Evolutionary conservation across 805 yeast genomes (phyloP), one percentile per base, ranked within the genome.

Genomic region (Yarrowia yakushimensis): DNA sequence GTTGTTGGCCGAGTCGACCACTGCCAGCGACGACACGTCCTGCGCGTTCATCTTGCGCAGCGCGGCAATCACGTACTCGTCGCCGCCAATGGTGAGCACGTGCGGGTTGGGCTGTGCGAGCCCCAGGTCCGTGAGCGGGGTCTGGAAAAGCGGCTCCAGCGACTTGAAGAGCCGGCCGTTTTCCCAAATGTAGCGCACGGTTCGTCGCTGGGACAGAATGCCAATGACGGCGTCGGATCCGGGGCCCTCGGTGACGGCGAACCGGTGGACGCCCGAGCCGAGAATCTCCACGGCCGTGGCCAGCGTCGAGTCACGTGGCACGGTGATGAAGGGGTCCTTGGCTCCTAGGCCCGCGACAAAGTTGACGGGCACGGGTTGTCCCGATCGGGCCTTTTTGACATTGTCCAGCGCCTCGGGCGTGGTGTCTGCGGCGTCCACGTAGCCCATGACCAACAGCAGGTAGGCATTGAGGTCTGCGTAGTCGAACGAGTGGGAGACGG

Each of bases 261-360:
- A 84, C 71, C 99, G 81, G 76, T 94, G 99, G 3, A 92, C 97
- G 20, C 99, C 99, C 39, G 88, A 83, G n/a, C 97, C 98, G 65
- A 93, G 78, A 12, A 88, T 85, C 73, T 90, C 96, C 68, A 89
- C 88, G 2, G 90, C 97, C 5, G 83, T 81, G 42, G 86, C 79
- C 60, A 93, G 77, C 20, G 85, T 82, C 22, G 75, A 67, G 17
- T 78, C 71, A 68, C 89, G 91, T 45, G 84, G 82, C 63, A 94
- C 77, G 70, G 89, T 88, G 65, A 88, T 81, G 70, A 92, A 90
- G 2, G 96, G 96, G 70, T 90, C 93, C 71, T 92, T 92, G 31
- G 90, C 91, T 22, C 93, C 87, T 65, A 94, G 76, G 68, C 85
- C 85, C 55, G 91, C 85, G 34, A 92, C 96, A 74, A 91, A 90